Evolutionary conservation across 257 asterid species (phyloP).

Genomic region (Solanum arcanum): DNA sequence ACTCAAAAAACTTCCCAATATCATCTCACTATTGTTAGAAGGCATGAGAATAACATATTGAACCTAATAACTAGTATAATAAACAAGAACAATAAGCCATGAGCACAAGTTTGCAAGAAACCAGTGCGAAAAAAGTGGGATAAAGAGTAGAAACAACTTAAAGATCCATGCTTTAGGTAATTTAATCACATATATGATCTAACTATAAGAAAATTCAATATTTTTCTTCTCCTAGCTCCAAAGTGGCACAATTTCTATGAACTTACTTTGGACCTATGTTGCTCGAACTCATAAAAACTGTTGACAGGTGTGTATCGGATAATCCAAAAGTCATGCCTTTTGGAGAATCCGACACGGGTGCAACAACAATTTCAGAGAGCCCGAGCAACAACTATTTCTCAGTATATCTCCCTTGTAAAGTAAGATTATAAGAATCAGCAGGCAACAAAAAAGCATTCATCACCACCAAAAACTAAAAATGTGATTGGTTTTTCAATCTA

Average conservation of each 20-base stretch:
- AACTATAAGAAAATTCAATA: not conserved
- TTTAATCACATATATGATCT: not conserved
- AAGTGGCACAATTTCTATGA: not conserved
- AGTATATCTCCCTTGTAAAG: not conserved
- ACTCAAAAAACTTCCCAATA: not conserved
- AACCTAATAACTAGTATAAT: not conserved
- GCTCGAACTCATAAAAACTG: not conserved
- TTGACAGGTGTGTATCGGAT: not conserved
- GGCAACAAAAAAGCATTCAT: not conserved
- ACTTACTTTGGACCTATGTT: not conserved
- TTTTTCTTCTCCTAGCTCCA: not conserved
- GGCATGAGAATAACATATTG: not conserved
- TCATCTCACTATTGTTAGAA: not conserved
- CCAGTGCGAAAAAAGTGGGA: not conserved
- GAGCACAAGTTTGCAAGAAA: not conserved
- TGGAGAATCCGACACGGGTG: not conserved
- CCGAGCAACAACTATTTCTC: not conserved
- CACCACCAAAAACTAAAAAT: not conserved
- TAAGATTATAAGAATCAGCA: not conserved
- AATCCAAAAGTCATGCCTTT: not conserved
- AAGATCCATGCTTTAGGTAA: not conserved
- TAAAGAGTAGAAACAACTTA: not conserved
- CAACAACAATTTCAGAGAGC: not conserved
- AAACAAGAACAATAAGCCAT: not conserved
- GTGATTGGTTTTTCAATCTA: not conserved